Evolutionary conservation across 2,329 filamentous ascomycete species (phyloP).

Genomic region (Blastomyces emzantsi): DNA sequence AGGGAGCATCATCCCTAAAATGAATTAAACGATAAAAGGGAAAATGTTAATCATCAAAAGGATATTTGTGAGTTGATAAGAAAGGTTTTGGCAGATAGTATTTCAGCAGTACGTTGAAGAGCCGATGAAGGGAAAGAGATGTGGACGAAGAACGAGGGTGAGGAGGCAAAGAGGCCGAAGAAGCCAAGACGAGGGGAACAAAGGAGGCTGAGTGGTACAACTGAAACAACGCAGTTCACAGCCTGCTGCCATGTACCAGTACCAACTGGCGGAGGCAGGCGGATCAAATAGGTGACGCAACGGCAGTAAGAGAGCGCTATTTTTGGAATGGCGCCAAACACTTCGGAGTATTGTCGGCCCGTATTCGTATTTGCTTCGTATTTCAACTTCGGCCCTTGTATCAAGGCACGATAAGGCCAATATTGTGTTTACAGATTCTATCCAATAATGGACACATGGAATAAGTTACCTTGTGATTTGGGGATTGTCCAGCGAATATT

Average conservation of each 20-base stretch:
- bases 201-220: constrained; percentile 4
- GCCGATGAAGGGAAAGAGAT: background rate
- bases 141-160: background rate
- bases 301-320: background rate
- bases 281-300: background rate
- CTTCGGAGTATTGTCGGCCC: too few relatives aligned
- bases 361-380: too few relatives aligned
- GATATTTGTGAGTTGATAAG: background rate
- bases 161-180: background rate
- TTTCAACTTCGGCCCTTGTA: too few relatives aligned
- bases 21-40: background rate
- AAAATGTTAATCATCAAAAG: background rate
- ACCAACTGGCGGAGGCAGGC: background rate
- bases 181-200: background rate
- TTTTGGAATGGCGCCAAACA: background rate
- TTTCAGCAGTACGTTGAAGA: background rate
- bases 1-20: constrained; percentile 27
- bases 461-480: too few relatives aligned
- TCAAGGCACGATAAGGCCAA: too few relatives aligned
- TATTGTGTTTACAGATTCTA: too few relatives aligned
- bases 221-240: background rate
- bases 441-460: too few relatives aligned
- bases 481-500: too few relatives aligned
- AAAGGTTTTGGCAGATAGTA: background rate
- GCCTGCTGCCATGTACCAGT: background rate